Conservation (phyloP, 768 basidiomycete species). For the Tylopilus subfusipes region DNA sequence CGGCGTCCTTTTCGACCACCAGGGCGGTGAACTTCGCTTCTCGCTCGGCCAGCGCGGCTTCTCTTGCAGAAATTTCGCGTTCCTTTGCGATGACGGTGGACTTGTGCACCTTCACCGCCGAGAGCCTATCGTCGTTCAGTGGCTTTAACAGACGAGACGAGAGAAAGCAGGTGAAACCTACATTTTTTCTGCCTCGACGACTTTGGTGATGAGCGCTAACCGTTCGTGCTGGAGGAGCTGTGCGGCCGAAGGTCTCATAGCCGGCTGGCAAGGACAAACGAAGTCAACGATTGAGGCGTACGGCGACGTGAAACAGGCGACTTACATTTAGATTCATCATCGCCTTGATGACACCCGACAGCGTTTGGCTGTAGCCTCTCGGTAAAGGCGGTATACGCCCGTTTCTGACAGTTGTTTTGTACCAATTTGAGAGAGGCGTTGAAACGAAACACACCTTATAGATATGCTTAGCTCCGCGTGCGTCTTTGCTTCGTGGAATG, state of each 20-base stretch:
- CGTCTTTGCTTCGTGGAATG: constrained; percentile 91
- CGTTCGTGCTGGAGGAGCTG: constrained; percentile 82
- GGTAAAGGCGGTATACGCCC: constrained; percentile 92
- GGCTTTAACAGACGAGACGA: not conserved
- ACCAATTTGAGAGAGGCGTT: not conserved
- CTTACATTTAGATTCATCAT: constrained; percentile 84
- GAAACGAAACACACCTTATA: constrained; percentile 58
- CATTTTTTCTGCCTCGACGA: constrained; percentile 79
- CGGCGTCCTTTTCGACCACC: constrained; percentile 56
- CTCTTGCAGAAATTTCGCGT: constrained; percentile 58
- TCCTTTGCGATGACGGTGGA: constrained; percentile 53
- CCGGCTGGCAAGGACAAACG: constrained; percentile 51
- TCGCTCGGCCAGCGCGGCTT: constrained; percentile 50
- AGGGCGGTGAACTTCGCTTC: constrained; percentile 49
- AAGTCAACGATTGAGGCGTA: not conserved
- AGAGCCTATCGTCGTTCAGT: constrained; percentile 42
- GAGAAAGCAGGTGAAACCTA: constrained; percentile 28
- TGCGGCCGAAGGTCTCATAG: constrained; percentile 79
- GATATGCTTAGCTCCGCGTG: constrained; percentile 80
- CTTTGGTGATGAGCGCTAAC: constrained; percentile 64
- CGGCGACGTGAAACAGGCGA: not conserved
- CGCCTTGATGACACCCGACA: constrained; percentile 73
- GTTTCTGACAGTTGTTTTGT: constrained; percentile 43
- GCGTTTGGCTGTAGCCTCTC: constrained; percentile 70
- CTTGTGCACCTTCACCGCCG: constrained; percentile 62